phyloP scores from a whole-genome alignment of 1,284 basidiomycete species.

The Serendipita sp. region DNA sequence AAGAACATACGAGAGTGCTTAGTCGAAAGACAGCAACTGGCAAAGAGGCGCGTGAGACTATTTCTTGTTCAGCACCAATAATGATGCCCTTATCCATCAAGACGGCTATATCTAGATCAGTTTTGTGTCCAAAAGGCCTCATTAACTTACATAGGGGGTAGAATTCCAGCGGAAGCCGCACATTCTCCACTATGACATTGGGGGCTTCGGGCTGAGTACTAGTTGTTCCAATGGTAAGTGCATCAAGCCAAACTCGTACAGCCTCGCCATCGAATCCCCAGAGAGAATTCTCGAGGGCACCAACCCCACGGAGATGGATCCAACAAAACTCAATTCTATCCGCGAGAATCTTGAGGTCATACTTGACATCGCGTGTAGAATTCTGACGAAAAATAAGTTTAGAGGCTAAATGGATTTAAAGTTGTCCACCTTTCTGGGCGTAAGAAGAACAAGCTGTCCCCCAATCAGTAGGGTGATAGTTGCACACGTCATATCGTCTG shows the following conservation, averaged over 20 bases:
- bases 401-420: conserved; percentile 6
- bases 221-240: conserved; percentile 68
- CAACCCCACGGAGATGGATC: conserved; percentile 90
- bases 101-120: conserved; percentile 44
- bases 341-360: conserved; percentile 95
- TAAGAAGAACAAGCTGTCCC: conserved; percentile 77
- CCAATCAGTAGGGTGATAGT: conserved; percentile 95
- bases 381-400: conserved; percentile 31
- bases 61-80: conserved; percentile 87
- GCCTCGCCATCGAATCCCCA: conserved; percentile 92
- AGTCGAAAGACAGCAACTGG: conserved; percentile 89
- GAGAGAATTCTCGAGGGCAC: conserved; percentile 85
- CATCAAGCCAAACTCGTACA: conserved; percentile 91
- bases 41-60: conserved; percentile 59
- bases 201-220: conserved; percentile 21
- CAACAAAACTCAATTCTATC: conserved; percentile 96
- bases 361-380: conserved; percentile 80
- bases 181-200: conserved; percentile 72
- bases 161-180: conserved; percentile 82
- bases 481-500: conserved; percentile 84
- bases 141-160: conserved; percentile 78
- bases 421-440: conserved; percentile 55
- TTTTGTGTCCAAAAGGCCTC: conserved; percentile 8
- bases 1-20: conserved; percentile 60
- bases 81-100: conserved; percentile 98